Base-by-base conservation (phyloP, 768 basidiomycete genomes). In the Hortiboletus campestris region DNA sequence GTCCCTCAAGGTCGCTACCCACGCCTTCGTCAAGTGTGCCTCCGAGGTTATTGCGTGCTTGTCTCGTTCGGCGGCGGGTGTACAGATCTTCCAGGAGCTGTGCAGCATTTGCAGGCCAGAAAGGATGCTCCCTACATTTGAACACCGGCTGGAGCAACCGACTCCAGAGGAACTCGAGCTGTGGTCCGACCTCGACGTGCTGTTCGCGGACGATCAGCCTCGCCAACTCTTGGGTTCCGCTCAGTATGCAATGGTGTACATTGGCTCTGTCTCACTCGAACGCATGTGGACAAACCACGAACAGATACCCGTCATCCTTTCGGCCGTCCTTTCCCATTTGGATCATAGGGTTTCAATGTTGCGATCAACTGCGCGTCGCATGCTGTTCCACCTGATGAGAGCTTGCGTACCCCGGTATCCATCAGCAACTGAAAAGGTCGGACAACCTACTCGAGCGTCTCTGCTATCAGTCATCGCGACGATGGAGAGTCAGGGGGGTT, bases 231-330 rank as follows among this genome's bases (percentile, higher is more conserved):
- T 96, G 47, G 89, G 90, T 16, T 84, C 90, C 0, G 91, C 91
- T 14, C 94, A 96, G 66, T 91, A 91, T 66, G 93, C 94, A 1
- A 83, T 94, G 74, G 77, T 96, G 10, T 94, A 94, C 66, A 72
- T 95, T 28, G 81, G 85, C 3, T 90, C 94, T 58, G 80, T 88
- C 34, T 83, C 88, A 0, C 71, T 92, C 29, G 86, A 89, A 59
- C 82, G 86, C 31, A 84, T 82, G 60, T 91, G 90, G 89, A 88
- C 89, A 53, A 74, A 86, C 60, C 78, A 83, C 49, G 74, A 78
- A 11, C 82, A 89, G 51, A 75, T 98, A 12, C 86, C 91, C 2
- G 73, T 81, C 10, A 78, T 97, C 17, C 82, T 98, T 31, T 89
- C 93, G 51, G 84, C 85, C 6, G 75, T 94, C 19, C 84, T 94